Conservation (phyloP, 2,329 filamentous ascomycete species). For the Penicillium sp. region DNA sequence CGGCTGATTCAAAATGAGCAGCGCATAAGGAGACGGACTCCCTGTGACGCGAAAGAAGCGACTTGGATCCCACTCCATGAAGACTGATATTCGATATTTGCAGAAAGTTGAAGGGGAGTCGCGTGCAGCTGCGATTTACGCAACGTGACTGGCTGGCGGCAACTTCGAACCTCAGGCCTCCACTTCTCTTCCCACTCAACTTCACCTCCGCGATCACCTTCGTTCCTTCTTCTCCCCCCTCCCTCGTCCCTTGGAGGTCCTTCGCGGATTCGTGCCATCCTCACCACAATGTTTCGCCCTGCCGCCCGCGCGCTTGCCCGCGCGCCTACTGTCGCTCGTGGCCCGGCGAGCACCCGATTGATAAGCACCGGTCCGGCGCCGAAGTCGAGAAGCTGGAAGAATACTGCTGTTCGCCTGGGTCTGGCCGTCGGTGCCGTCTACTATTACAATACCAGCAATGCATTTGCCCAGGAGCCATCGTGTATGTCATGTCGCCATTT, state of each 20-base stretch:
- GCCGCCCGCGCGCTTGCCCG: constrained; percentile 48
- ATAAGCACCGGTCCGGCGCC: constrained; percentile 57
- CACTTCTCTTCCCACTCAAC: constrained; percentile 24
- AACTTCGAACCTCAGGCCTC: constrained; percentile 22
- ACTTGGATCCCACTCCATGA: constrained; percentile 44
- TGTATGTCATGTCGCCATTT: constrained; percentile 56
- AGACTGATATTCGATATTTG: neutral
- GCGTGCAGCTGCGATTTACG: constrained; percentile 13
- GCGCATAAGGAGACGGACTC: constrained; percentile 38
- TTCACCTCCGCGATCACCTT: constrained; percentile 17
- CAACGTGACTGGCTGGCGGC: constrained; percentile 24
- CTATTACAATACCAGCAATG: constrained; percentile 86
- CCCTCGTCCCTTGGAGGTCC: constrained; percentile 12
- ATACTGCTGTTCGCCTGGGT: constrained; percentile 68
- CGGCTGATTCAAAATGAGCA: constrained; percentile 63
- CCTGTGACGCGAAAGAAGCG: constrained; percentile 37
- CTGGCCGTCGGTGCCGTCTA: constrained; percentile 76
- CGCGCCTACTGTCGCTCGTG: constrained; percentile 31
- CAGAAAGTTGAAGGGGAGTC: neutral
- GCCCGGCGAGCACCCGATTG: constrained; percentile 45
- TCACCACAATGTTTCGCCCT: constrained; percentile 51
- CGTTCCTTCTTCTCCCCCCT: constrained; percentile 4
- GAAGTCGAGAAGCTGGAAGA: constrained; percentile 80
- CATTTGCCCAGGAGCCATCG: constrained; percentile 79
- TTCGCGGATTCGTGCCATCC: constrained; percentile 11